Conservation (phyloP, 306 rosid species). For the Fragaria vesca region DNA sequence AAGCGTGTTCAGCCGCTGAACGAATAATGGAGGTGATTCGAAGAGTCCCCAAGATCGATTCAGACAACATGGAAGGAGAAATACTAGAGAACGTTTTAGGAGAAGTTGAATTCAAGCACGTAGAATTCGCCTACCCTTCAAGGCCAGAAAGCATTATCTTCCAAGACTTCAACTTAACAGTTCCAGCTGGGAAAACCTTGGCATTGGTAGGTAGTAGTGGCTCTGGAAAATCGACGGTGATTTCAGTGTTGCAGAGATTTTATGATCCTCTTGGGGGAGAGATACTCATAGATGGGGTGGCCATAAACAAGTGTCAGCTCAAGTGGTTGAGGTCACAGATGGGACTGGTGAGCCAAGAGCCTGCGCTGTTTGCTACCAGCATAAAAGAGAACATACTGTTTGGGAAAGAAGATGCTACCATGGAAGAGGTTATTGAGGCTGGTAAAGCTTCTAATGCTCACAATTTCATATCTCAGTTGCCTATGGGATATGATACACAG, state of each 20-base stretch:
- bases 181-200: conserved; percentile 75
- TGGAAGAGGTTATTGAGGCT: conserved; percentile 60
- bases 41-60: conserved; percentile 81
- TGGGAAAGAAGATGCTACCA: conserved; percentile 75
- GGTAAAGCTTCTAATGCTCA: conserved; percentile 87
- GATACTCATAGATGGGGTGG: conserved; percentile 65
- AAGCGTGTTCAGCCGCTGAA: conserved; percentile 71
- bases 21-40: conserved; percentile 68
- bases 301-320: conserved; percentile 53
- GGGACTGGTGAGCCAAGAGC: conserved; percentile 97
- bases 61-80: conserved; percentile 65
- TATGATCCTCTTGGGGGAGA: conserved; percentile 80
- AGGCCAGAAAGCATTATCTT: conserved; percentile 70
- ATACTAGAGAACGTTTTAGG: conserved; percentile 46
- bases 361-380: conserved; percentile 77
- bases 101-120: conserved; percentile 59
- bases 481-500: conserved; percentile 80
- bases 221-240: conserved; percentile 81
- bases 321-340: conserved; percentile 86
- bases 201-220: conserved; percentile 91
- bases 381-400: conserved; percentile 80
- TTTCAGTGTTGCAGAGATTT: conserved; percentile 77
- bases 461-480: conserved; percentile 64
- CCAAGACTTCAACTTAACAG: conserved; percentile 46
- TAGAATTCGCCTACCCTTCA: conserved; percentile 78